Evolutionary conservation across 139 green algal genomes (phyloP).

Genomic region (Raphidocelis subcapitata): DNA sequence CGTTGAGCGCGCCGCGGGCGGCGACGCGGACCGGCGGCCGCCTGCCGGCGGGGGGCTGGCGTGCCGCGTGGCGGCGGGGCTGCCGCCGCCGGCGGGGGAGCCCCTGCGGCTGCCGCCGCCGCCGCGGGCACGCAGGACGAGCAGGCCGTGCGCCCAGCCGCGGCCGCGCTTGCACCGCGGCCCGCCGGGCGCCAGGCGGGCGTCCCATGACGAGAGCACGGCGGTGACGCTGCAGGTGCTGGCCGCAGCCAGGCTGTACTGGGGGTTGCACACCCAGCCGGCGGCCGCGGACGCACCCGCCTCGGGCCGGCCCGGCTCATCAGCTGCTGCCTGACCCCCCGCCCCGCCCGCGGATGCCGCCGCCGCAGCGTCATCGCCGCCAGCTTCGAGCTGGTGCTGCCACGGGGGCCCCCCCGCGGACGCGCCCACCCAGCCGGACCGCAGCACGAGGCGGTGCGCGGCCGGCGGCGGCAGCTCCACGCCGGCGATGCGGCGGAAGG

Average conservation of each 20-base stretch:
- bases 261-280: constrained; percentile 20
- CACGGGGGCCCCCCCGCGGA: constrained; percentile 2
- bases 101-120: neutral
- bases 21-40: neutral
- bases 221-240: neutral
- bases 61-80: neutral
- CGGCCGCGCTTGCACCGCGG: neutral
- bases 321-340: too few species aligned
- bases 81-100: neutral
- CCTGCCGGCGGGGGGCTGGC: neutral
- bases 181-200: neutral
- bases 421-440: constrained; percentile 5
- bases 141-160: neutral
- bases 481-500: neutral
- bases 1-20: neutral
- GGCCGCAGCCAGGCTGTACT: constrained; percentile 7
- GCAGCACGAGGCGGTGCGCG: constrained; percentile 5
- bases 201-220: constrained; percentile 5
- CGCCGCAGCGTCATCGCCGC: neutral
- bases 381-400: constrained; percentile 1
- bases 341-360: neutral
- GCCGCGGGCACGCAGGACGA: neutral
- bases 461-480: constrained; percentile 5
- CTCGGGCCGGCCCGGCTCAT: neutral
- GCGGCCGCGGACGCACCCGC: neutral